Evolutionary conservation across 495 filamentous ascomycete species (phyloP), one percentile per base, ranked within the genome.

Genomic region (Annulohypoxylon nitens): DNA sequence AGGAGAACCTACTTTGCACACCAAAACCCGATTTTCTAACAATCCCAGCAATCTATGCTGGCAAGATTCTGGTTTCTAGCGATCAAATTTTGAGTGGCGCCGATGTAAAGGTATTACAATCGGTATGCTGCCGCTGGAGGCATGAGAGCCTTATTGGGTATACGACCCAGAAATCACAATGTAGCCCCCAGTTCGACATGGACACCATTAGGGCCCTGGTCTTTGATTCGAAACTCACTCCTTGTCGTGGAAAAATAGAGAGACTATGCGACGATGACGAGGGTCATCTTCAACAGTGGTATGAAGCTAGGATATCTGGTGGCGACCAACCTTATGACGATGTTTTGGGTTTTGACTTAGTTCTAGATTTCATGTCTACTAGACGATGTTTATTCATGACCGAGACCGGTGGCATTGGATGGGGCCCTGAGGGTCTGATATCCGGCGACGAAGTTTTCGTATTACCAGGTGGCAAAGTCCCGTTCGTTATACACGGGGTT

Each of bases 381-480:
- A n/a, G 41, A 6, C 11, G 41, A n/a, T 11, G 41, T n/a, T 50
- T 55, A 33, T 55, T 33, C 25, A 55, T 55, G 51, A 55, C 25
- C 25, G 20, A 6, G 2, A 26, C 20, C 2, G 51, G 51, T n/a
- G 10, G 4, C 1, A 11, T 55, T 34, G 51, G 51, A 33, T 55
- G 25, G 51, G 25, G 51, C 10, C 51, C 23, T 34, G 30, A 55
- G 4, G 51, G 51, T 8, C 25, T 33, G 12, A 30, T 0, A 12
- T 12, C 11, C n/a, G 51, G 9, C 25, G 51, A 55, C 25, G 2
- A 55, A 34, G 12, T 55, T 3, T 55, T 55, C 26, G 51, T 55
- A 8, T 6, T 55, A n/a, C 51, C 51, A 30, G 51, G 51, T 2
- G 51, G 51, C 1, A 55, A 34, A 55, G 11, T 12, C 51, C 51